A percentile compares a stretch with the other conserved stretches of the same genome.
Evolutionary conservation across 257 asterid species (phyloP).

Genomic region (Pogostemon cablin): DNA sequence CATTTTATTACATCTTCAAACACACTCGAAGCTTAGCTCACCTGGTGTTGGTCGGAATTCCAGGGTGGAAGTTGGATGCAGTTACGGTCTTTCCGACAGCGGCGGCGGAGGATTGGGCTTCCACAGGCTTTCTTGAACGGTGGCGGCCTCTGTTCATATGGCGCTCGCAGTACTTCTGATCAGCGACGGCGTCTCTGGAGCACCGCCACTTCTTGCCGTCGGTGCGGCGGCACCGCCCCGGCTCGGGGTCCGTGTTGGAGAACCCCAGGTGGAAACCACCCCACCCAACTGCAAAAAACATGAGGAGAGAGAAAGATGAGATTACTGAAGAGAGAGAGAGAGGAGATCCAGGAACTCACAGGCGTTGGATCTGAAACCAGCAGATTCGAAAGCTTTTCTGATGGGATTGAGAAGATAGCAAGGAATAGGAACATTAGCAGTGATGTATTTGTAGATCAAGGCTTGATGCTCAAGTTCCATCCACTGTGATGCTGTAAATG

Average conservation of each 20-base stretch:
- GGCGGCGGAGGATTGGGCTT: conserved; percentile 68
- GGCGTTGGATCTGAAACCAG: conserved; percentile 62
- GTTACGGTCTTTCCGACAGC: background rate
- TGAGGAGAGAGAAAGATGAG: background rate
- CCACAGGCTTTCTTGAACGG: conserved; percentile 99
- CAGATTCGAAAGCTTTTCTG: conserved; percentile 67
- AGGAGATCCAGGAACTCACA: conserved; percentile 38
- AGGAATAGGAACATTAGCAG: conserved; percentile 71
- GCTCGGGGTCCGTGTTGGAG: conserved; percentile 85
- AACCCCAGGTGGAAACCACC: conserved; percentile 81
- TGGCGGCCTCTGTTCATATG: conserved; percentile 99
- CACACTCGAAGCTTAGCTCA: conserved; percentile 3
- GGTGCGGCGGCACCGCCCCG: conserved; percentile 96
- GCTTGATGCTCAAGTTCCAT: conserved; percentile 85
- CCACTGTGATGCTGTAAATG: conserved; percentile 78
- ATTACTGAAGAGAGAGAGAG: background rate
- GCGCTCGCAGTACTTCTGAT: conserved; percentile 95
- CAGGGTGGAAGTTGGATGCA: conserved; percentile 15
- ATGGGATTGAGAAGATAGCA: conserved; percentile 72
- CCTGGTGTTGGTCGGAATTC: conserved; percentile 52
- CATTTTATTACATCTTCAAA: too few species aligned
- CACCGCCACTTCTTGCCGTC: conserved; percentile 99
- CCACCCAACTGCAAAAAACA: conserved; percentile 72
- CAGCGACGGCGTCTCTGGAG: conserved; percentile 88
- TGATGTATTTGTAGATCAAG: conserved; percentile 76